A percentile compares a stretch with the other conserved stretches of the same genome.
Evolutionary conservation across 1,284 basidiomycete species (phyloP).

Genomic region (Hemileia vastatrix): DNA sequence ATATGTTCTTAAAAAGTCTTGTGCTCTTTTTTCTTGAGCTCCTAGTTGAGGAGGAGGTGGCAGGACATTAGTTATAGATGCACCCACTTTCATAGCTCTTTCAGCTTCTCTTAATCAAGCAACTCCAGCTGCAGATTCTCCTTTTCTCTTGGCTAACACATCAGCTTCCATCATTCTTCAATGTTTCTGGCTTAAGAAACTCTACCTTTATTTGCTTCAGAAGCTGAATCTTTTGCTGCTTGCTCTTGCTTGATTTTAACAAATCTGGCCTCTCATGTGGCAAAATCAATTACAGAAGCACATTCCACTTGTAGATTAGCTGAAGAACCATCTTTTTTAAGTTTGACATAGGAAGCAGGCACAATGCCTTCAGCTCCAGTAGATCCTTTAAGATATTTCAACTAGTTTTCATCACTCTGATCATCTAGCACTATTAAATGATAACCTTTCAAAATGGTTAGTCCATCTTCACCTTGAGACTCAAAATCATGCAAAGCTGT

Average conservation of each 20-base stretch:
- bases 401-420: slow-evolving; percentile 90
- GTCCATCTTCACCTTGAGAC: slow-evolving; percentile 89
- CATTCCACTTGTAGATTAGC: slow-evolving; percentile 37
- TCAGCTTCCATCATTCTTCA: slow-evolving; percentile 54
- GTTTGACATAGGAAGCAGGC: slow-evolving; percentile 89
- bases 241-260: slow-evolving; percentile 48
- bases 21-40: slow-evolving; percentile 11
- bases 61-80: slow-evolving; percentile 7
- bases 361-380: slow-evolving; percentile 81
- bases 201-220: slow-evolving; percentile 29
- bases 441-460: slow-evolving; percentile 78
- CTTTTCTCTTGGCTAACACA: slow-evolving; percentile 50
- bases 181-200: slow-evolving; percentile 49
- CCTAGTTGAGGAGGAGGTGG: slow-evolving; percentile 10
- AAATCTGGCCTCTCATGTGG: slow-evolving; percentile 43
- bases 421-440: slow-evolving; percentile 67
- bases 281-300: slow-evolving; percentile 47
- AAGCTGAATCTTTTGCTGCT: slow-evolving; percentile 47
- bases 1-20: slow-evolving; percentile 1
- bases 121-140: slow-evolving; percentile 22
- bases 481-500: slow-evolving; percentile 84
- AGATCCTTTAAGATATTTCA: slow-evolving; percentile 72
- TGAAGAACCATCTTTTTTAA: slow-evolving; percentile 40
- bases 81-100: slow-evolving; percentile 13
- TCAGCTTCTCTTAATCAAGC: slow-evolving; percentile 18